Percentiles rank a stretch among this genome's conserved stretches.
Evolutionary conservation across 2,329 filamentous ascomycete species (phyloP).

Genomic region (Chalaropsis ovoidea): DNA sequence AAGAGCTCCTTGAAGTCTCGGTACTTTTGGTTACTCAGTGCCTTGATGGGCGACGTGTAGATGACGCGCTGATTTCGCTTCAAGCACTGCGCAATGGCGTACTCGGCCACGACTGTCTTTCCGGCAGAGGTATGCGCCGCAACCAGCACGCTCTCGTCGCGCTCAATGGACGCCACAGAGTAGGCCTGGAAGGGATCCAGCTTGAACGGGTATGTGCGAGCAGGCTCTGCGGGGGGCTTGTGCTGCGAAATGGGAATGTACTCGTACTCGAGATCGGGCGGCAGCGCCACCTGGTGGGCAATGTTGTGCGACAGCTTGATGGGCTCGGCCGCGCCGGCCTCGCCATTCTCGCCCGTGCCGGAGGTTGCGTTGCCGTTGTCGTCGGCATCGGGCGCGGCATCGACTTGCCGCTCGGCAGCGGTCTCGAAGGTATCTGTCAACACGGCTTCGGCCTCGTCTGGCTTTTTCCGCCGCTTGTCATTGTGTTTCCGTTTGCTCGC

Average conservation of each 20-base stretch:
- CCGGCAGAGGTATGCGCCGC: conserved; percentile 96
- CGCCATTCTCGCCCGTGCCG: conserved; percentile 2
- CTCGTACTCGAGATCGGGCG: conserved; percentile 85
- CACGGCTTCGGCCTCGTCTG: conserved; percentile 57
- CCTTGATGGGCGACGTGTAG: conserved; percentile 98
- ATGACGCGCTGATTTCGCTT: conserved; percentile 97
- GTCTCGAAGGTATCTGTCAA: conserved; percentile 92
- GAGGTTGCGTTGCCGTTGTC: conserved; percentile 13
- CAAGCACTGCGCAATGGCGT: conserved; percentile 92
- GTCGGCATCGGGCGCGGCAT: conserved; percentile 21
- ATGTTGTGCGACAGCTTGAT: conserved; percentile 93
- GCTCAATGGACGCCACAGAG: conserved; percentile 86
- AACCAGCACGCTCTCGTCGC: conserved; percentile 90
- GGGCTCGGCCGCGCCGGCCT: conserved; percentile 45
- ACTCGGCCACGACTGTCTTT: conserved; percentile 97
- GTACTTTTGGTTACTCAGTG: conserved; percentile 96
- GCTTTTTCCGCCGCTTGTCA: conserved; percentile 53
- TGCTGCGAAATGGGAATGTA: conserved; percentile 93
- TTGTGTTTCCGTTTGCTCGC: conserved; percentile 31
- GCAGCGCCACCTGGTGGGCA: conserved; percentile 91
- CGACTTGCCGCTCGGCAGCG: conserved; percentile 78
- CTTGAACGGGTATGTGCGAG: conserved; percentile 75
- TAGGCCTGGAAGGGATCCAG: conserved; percentile 96
- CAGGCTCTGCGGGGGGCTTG: conserved; percentile 77
- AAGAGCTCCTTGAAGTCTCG: conserved; percentile 93